Evolutionary conservation across 164 flowering plant species (phyloP), one percentile per base, ranked within the genome.

Genomic region (Kalanchoe fedtschenkoi): DNA sequence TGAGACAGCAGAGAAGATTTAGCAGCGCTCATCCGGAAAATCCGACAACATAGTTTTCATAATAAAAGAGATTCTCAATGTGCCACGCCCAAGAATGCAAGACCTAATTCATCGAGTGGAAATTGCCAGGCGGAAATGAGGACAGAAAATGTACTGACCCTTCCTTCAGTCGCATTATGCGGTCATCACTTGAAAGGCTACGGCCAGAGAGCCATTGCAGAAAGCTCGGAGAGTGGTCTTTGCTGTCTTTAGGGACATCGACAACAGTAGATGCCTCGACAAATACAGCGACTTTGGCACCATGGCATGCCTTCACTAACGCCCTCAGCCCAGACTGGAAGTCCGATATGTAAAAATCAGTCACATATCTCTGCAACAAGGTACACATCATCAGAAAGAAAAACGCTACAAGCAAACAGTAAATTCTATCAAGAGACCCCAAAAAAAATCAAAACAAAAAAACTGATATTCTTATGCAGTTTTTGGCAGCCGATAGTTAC

Each of bases 311-410:
- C 76, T 95, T 95, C 19, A 95, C 97, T 13, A 88, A 71, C 57
- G 99, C 99, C 77, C 99, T 75, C 64, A 83, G 68, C 22, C 99
- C 97, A 41, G 99, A 75, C 59, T 88, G 95, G 70, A 87, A 85
- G 77, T 95, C 99, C 57, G 99, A 95, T 69, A 95, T 75, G 75
- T 95, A 95, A 61, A 95, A 95, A 71, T 95, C 97, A 41, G 89
- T 85, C 62, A 86, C 89, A 62, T 85, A 72, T 78, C 75, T 88
- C 98, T 93, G 97, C 71, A 68, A 34, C 55, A 47, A 47, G 30
- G 30, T 47, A n/a, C n/a, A n/a, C 29, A 47, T 10, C 13, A 22
- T 13, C n/a, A 10, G 26, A 10, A 1, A 9, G 13, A 51, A 19
- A n/a, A 47, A 5, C 6, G 8, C 10, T 19, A 43, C 5, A 3